Conservation (phyloP, 306 rosid species). For the Glycine latifolia region DNA sequence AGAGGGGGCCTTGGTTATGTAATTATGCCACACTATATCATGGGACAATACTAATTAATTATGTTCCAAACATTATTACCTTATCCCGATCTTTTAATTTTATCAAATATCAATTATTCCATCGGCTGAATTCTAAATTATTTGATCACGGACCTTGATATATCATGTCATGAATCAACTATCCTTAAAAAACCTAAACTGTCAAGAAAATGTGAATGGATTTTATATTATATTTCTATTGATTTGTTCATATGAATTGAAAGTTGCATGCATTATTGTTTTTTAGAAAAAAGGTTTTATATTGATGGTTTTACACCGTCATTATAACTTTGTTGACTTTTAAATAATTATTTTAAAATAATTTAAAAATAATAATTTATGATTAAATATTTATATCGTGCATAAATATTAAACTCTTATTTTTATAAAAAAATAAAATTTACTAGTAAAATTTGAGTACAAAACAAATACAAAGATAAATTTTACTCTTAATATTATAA, state of each 20-base stretch:
- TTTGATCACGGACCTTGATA: background rate
- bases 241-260: background rate
- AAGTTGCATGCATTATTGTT: background rate
- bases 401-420: background rate
- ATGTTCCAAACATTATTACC: slow-evolving; percentile 32
- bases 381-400: too few species aligned
- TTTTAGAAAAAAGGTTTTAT: too few species aligned
- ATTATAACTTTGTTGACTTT: too few species aligned
- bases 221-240: background rate
- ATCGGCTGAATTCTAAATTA: background rate
- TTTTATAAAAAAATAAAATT: background rate
- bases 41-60: slow-evolving; percentile 28
- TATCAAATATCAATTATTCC: background rate
- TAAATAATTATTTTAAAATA: too few species aligned
- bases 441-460: background rate
- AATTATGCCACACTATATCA: background rate
- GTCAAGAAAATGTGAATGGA: background rate
- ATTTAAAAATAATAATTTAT: too few species aligned
- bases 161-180: background rate
- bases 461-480: background rate
- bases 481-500: too few species aligned
- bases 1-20: slow-evolving; percentile 26
- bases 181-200: background rate
- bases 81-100: background rate
- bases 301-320: too few species aligned